Base-by-base conservation (phyloP, 2,329 filamentous ascomycete species). In the Aspergillus aculeatinus region DNA sequence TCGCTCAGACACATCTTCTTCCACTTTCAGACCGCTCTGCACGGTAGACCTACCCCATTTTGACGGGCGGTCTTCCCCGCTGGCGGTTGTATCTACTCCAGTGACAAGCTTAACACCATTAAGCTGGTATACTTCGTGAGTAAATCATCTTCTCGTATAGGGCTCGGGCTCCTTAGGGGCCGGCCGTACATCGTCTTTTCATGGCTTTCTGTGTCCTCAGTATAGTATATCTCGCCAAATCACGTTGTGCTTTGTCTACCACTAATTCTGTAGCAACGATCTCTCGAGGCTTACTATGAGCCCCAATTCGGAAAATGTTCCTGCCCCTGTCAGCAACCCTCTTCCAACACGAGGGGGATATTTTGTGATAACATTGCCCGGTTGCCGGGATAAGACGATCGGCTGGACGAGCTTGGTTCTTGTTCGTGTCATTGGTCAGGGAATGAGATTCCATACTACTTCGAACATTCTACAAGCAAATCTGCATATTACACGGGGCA, bases 401-500 rank as follows among this genome's bases (percentile, higher is more conserved):
- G 33, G 50, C 49, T 33, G 42, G 27, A 33, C 55, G 29, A 51
- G 31, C n/a, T 6, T 29, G 42, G 19, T 21, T 27, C 16, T 35
- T 48, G 31, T 31, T 23, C 27, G n/a, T 19, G 25, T 5, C 21
- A 55, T 48, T 55, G 53, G 53, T 48, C 48, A 35, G 52, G 47
- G 49, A 14, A 55, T 23, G 25, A 23, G 14, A 25, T 50, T 42
- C 55, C 48, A 49, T 31, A 39, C 47, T 39, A 25, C 48, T 39
- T 58, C 51, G 44, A 54, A 48, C 23, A 54, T 54, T 55, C 53
- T 21, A 55, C 25, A 55, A n/a, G 27, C 44, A 25, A 48, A 21
- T 31, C n/a, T 48, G 19, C 53, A 29, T 19, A 21, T 55, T 55
- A 55, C 55, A 35, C 48, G 54, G 55, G 57, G 58, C 55, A 51